phyloP scores from a whole-genome alignment of 2,329 filamentous ascomycete species.

The Clarireedia hainanense region DNA sequence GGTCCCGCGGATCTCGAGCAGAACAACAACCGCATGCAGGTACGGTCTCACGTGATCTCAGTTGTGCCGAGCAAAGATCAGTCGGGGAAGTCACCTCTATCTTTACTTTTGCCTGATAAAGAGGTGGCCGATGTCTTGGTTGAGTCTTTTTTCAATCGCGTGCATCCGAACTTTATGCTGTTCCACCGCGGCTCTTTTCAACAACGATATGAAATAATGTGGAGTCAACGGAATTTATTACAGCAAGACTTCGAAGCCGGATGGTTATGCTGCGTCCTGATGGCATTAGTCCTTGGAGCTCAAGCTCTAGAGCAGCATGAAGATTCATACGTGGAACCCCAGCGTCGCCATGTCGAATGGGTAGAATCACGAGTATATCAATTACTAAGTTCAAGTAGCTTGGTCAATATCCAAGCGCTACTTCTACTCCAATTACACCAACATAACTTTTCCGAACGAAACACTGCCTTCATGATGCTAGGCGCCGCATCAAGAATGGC shows the following conservation, averaged over 20 bases:
- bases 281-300: slow-evolving; percentile 31
- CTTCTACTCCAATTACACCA: slow-evolving; percentile 35
- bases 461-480: slow-evolving; percentile 34
- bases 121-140: slow-evolving; percentile 33
- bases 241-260: slow-evolving; percentile 32
- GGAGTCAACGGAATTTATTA: slow-evolving; percentile 19
- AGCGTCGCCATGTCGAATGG: slow-evolving; percentile 29
- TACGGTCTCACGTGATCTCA: not conserved
- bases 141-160: slow-evolving; percentile 33
- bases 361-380: slow-evolving; percentile 31
- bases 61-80: not conserved
- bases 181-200: slow-evolving; percentile 36
- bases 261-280: slow-evolving; percentile 35
- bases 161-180: slow-evolving; percentile 34
- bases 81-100: slow-evolving; percentile 16
- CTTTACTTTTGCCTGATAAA: slow-evolving; percentile 29
- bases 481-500: slow-evolving; percentile 36
- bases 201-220: slow-evolving; percentile 32
- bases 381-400: slow-evolving; percentile 31
- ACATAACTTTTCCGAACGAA: slow-evolving; percentile 35
- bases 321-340: slow-evolving; percentile 27
- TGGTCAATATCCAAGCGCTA: slow-evolving; percentile 36
- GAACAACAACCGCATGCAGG: not conserved
- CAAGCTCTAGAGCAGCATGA: slow-evolving; percentile 30
- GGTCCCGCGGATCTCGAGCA: slow-evolving; percentile 3